Evolutionary conservation across 495 filamentous ascomycete species (phyloP), one percentile per base, ranked within the genome.

Genomic region (Penicillium psychrofluorescens): DNA sequence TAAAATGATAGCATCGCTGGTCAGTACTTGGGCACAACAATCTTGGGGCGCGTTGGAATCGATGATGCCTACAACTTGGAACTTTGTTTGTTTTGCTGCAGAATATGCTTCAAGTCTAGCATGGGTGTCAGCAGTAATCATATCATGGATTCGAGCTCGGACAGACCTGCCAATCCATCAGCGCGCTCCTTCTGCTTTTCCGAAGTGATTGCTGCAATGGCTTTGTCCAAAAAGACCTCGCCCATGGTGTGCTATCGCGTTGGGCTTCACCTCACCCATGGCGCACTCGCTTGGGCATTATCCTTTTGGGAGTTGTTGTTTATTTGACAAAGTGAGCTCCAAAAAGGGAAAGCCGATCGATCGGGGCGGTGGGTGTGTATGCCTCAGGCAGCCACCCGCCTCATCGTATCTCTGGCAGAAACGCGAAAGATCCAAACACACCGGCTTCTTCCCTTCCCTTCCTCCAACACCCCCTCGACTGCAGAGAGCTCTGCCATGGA

Each of bases 101-200:
- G 70, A 40, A 86, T 75, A 47, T 79, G 70, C 53, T 76, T 82
- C 40, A 88, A 59, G 56, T 83, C 79, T 75, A 54, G 43, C 9
- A 31, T 16, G 35, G 13, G 43, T 61, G 49, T 60, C 45, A 30
- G 29, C 28, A 22, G 16, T 46, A 48, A n/a, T 29, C 34, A 16
- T 11, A 38, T 34, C 22, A 22, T 4, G 22, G 22, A 22, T 6
- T 22, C 22, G 22, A 22, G 16, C 2, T 29, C 29, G 14, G 38
- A 50, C 60, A 41, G 53, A 80, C 77, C 74, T 61, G 68, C 64
- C 43, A 82, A 49, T 13, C 72, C 78, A 46, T 71, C 68, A 28
- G 55, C 54, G 37, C 77, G 70, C 27, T 78, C 76, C 38, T 69
- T 75, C 31, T 66, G 58, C 53, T 70, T 77, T n/a, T 76, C 75